phyloP scores from a whole-genome alignment of 2,329 filamentous ascomycete species.

The Stemphylium vesicarium region DNA sequence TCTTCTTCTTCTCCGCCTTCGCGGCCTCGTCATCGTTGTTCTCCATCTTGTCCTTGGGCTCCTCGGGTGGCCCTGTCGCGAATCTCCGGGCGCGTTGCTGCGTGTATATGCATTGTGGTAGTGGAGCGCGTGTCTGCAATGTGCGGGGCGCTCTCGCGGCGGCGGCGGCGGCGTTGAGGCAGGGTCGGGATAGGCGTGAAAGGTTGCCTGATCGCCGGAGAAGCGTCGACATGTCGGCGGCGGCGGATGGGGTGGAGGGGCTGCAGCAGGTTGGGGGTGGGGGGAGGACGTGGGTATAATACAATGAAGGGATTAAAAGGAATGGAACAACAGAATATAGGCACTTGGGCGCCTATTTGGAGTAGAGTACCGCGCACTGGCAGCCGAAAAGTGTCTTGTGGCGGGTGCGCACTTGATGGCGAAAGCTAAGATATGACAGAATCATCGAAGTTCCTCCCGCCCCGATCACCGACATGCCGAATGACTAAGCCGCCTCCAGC shows the following conservation, averaged over 20 bases:
- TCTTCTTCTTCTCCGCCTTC: conserved; percentile 33
- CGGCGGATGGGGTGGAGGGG: conserved; percentile 13
- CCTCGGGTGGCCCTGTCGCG: conserved; percentile 47
- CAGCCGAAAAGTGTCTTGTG: conserved; percentile 11
- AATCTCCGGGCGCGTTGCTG: conserved; percentile 53
- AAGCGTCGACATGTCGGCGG: conserved; percentile 67
- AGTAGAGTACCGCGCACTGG: conserved; percentile 26
- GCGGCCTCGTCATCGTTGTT: conserved; percentile 34
- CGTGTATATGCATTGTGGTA: conserved; percentile 53
- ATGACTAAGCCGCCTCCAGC: conserved; percentile 16
- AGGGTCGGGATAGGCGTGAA: conserved; percentile 66
- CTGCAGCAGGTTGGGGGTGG: conserved; percentile 9
- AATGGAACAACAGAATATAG: not conserved
- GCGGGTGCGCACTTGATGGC: conserved; percentile 24
- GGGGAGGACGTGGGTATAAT: conserved; percentile 1
- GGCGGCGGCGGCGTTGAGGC: conserved; percentile 55
- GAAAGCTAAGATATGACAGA: conserved; percentile 24
- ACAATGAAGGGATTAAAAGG: not conserved
- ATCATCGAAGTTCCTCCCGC: conserved; percentile 19
- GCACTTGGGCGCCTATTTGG: conserved; percentile 1
- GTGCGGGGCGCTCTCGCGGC: conserved; percentile 53
- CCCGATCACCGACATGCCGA: conserved; percentile 12
- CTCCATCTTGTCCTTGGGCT: conserved; percentile 40
- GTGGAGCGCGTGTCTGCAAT: conserved; percentile 45
- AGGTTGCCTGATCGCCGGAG: conserved; percentile 71